Base-by-base conservation (phyloP, 306 rosid species). In the Cucurbita pepo region DNA sequence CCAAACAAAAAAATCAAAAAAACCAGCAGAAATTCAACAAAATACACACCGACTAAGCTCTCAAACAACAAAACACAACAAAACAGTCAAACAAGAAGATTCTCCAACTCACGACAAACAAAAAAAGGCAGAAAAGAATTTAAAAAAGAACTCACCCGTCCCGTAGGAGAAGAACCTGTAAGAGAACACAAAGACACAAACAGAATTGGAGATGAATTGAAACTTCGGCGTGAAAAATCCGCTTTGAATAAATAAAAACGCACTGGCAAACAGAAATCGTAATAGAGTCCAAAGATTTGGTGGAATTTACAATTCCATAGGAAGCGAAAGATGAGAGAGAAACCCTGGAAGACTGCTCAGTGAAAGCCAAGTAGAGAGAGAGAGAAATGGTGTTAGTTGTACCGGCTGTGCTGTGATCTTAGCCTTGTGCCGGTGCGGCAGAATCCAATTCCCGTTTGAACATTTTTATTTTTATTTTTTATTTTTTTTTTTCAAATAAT, bases 151-250 rank as follows among this genome's bases (percentile, higher is more conserved):
- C 77, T 57, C 54, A 73, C 69, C 77, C 1, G 48, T 44, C 52
- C 7, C 47, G 48, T 1, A 5, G 12, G 19, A 34, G 36, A 4
- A 40, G 13, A 54, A 21, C 34, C 34, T 30, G 34, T 30, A 30
- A 30, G 34, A 30, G 34, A 30, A 30, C 34, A 57, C 10, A 47
- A 59, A 45, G 65, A 45, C 19, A 73, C 21, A 45, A 25, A 56
- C 48, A 69, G 15, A 8, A 40, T 8, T 14, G 18, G 72, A 14
- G 5, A 34, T 11, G 75, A n/a, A 37, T 8, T 6, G n/a, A 74
- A 21, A 77, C 69, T 77, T 56, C 11, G 50, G 78, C 74, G 82
- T 73, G 71, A 14, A 81, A 81, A 71, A 19, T 51, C 80, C 59
- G 80, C 74, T 72, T 74, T 71, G 56, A 15, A 66, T 75, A 59